Evolutionary conservation across 129 eudicot genomes (phyloP), one percentile per base, ranked within the genome.

Genomic region (Tagetes patula): DNA sequence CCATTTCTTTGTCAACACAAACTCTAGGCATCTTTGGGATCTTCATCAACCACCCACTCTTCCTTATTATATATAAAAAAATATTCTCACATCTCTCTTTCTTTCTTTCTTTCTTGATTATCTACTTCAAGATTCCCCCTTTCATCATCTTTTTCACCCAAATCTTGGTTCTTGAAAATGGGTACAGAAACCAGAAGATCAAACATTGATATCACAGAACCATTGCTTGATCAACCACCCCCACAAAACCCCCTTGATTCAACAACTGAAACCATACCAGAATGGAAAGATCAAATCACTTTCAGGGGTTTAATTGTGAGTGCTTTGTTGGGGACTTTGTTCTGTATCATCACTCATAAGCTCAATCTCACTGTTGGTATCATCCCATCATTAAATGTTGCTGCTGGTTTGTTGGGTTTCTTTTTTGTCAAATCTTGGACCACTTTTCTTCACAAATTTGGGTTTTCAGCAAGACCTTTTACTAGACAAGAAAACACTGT

Each of bases 401-500:
- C 91, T 40, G 96, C 96, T 5, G 96, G 96, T 0, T 82, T 88
- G 65, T 73, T 88, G 20, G 96, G 96, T 0, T 88, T 83, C 56
- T 85, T 83, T 41, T 37, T 85, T 20, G 55, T 88, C 36, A 88
- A 82, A 72, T 53, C 80, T 0, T 85, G 78, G 77, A 86, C 96
- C 7, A 45, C 50, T 10, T 3, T 81, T 4, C 48, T 82, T 0
- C 48, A 58, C 0, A 84, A 75, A 12, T 77, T 64, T 2, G 91
- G 96, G 0, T 38, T 84, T n/a, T 52, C 83, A 47, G 80, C 66
- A 59, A 85, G 75, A 38, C 91, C 96, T 0, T 88, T 88, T 41
- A 88, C 91, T 33, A 65, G 85, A 14, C 96, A 86, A 27, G 96
- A 88, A 67, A 88, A 85, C 69, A 88, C 96, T 33, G 95, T 85